Conservation (phyloP, 345 rosid species). For the Arabidopsis arenosa region DNA sequence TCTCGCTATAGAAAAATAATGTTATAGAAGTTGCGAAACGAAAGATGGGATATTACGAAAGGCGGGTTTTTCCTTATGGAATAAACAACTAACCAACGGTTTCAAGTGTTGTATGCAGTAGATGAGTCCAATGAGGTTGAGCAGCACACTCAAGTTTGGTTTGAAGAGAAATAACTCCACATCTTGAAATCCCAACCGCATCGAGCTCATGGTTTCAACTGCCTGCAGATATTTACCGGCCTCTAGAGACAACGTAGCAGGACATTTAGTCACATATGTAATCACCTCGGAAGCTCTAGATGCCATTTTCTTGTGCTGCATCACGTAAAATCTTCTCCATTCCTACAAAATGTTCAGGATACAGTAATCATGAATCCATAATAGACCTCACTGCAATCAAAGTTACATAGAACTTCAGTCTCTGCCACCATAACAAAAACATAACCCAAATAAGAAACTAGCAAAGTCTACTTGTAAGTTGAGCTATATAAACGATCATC, state of each 20-base stretch:
- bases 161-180: constrained; percentile 43
- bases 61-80: neutral
- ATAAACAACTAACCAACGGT: constrained; percentile 27
- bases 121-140: constrained; percentile 42
- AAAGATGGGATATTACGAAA: neutral
- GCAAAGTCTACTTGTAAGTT: neutral
- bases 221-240: constrained; percentile 20
- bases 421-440: neutral
- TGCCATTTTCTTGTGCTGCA: constrained; percentile 41
- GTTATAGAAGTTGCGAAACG: neutral
- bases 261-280: constrained; percentile 16
- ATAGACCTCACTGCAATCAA: neutral
- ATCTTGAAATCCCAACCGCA: constrained; percentile 39
- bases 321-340: constrained; percentile 38
- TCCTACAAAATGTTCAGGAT: constrained; percentile 12
- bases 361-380: neutral
- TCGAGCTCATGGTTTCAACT: constrained; percentile 41
- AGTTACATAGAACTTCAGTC: neutral
- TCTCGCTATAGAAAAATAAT: constrained; percentile 39
- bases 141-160: constrained; percentile 40
- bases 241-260: constrained; percentile 38
- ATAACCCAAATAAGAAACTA: too few relatives aligned
- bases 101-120: constrained; percentile 38
- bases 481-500: neutral
- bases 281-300: constrained; percentile 31